These are phyloP conservation scores for Hanseniaspora thailandica DNA, from an alignment of 805 yeast species.

Conservation along the genomic window DNA sequence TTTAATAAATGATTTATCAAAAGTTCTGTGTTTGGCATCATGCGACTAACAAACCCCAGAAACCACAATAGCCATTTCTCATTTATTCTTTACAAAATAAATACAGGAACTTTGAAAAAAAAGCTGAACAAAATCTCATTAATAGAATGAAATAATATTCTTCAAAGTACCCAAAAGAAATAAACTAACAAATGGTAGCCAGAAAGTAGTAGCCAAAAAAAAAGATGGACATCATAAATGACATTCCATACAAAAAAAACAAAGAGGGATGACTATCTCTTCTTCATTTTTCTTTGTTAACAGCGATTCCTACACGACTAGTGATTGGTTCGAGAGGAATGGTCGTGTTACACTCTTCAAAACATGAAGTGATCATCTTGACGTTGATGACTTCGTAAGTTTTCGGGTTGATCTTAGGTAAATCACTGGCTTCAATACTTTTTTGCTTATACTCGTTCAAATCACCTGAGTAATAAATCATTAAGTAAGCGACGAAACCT, in stretches of 20 bases:
- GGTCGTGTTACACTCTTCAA: slow-evolving; percentile 2
- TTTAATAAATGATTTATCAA: background rate
- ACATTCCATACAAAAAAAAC: slow-evolving; percentile 15
- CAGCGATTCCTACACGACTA: slow-evolving; percentile 3
- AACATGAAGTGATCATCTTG: background rate
- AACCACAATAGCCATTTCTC: background rate
- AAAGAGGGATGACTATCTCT: slow-evolving; percentile 18
- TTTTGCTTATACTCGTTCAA: slow-evolving; percentile 1
- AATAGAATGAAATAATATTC: too few relatives aligned
- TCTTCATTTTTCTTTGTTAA: slow-evolving; percentile 17
- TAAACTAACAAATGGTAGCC: slow-evolving; percentile 1
- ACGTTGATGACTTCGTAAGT: slow-evolving; percentile 5
- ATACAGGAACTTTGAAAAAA: too few relatives aligned
- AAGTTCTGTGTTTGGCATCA: slow-evolving; percentile 14
- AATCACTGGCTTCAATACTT: background rate
- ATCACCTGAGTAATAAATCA: slow-evolving; percentile 26
- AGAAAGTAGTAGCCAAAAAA: slow-evolving; percentile 14
- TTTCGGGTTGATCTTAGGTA: slow-evolving; percentile 12
- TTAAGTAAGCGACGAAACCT: slow-evolving; percentile 26
- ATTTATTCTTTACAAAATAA: background rate
- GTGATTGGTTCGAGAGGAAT: background rate
- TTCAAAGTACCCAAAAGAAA: too few relatives aligned
- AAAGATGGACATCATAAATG: slow-evolving; percentile 3
- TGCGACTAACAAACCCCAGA: slow-evolving; percentile 16
- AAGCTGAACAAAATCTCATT: too few relatives aligned